These are phyloP conservation scores for Clonostachys solani DNA, from an alignment of 2,329 filamentous ascomycete species.

Conservation along the genomic window DNA sequence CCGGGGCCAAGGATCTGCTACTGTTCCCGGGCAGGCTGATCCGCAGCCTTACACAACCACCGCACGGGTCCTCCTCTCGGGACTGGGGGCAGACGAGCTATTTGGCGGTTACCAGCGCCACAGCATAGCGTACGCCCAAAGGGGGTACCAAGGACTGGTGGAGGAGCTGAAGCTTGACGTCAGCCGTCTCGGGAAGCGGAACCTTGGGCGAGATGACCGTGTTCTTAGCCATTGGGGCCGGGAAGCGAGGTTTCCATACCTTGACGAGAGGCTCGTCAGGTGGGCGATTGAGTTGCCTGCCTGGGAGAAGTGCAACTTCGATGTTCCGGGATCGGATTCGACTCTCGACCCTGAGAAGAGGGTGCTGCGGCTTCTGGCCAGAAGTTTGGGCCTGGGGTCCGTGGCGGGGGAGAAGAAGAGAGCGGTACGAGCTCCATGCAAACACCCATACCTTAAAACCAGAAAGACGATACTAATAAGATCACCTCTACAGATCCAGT, in stretches of 20 bases:
- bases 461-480: not conserved
- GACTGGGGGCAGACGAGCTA: conserved; percentile 91
- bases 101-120: conserved; percentile 93
- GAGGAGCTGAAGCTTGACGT: conserved; percentile 86
- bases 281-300: conserved; percentile 74
- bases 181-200: conserved; percentile 81
- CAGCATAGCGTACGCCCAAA: conserved; percentile 65
- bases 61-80: conserved; percentile 83
- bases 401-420: conserved; percentile 89
- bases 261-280: conserved; percentile 81
- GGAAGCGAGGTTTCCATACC: conserved; percentile 84
- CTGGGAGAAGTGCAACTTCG: conserved; percentile 86
- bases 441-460: not conserved
- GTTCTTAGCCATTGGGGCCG: conserved; percentile 85
- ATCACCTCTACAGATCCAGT: conserved; percentile 59
- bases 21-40: conserved; percentile 16
- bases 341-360: conserved; percentile 75
- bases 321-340: conserved; percentile 29
- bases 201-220: conserved; percentile 89
- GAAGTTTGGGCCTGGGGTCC: conserved; percentile 63
- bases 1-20: conserved; percentile 58
- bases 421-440: conserved; percentile 54
- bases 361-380: conserved; percentile 72
- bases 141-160: conserved; percentile 67
- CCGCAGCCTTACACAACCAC: conserved; percentile 54